Evolutionary conservation across 2,329 filamentous ascomycete genomes (phyloP), one percentile per base, ranked within the genome.

Genomic region (Ophiocordyceps polyrhachis-furcata): DNA sequence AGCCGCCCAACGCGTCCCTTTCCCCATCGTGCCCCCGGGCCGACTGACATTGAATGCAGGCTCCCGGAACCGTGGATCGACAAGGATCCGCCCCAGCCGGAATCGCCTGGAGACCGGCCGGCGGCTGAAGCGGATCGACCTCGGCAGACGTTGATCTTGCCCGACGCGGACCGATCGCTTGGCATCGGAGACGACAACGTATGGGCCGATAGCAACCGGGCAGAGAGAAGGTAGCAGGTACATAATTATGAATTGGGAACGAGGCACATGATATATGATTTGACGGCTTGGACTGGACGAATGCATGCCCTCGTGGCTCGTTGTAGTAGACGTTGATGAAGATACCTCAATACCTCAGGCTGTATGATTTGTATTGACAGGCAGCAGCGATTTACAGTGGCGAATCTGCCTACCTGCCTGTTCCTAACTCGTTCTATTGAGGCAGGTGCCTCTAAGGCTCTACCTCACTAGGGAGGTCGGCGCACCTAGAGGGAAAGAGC

Each of bases 51-150:
- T 5, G 11, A 20, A 25, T 38, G 8, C 46, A 81, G 76, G 20
- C 65, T 87, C n/a, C 70, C 78, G 52, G 74, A 77, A 51, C 71
- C 80, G 0, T 86, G 82, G 82, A 75, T 86, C 44, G 74, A 76
- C 52, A 57, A 66, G 43, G 73, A 76, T 29, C 69, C 71, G 2
- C 72, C 72, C 5, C 66, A 70, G 21, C 48, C 50, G 35, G 32
- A 56, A 17, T 41, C 51, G 15, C 52, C 54, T 19, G 53, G 54
- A 12, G 55, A 55, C 13, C 50, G 53, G 13, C 54, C 56, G 8
- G 52, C 56, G 8, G 51, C 53, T 2, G 56, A 55, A 6, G 53
- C 55, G 5, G 54, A 56, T 7, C 49, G 43, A 25, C 45, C 51
- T 5, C 52, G 48, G 49, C 55, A 47, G 7, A 43, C 46, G 8